Evolutionary conservation across 805 yeast genomes (phyloP), one percentile per base, ranked within the genome.

Genomic region (Metschnikowia shivogae): DNA sequence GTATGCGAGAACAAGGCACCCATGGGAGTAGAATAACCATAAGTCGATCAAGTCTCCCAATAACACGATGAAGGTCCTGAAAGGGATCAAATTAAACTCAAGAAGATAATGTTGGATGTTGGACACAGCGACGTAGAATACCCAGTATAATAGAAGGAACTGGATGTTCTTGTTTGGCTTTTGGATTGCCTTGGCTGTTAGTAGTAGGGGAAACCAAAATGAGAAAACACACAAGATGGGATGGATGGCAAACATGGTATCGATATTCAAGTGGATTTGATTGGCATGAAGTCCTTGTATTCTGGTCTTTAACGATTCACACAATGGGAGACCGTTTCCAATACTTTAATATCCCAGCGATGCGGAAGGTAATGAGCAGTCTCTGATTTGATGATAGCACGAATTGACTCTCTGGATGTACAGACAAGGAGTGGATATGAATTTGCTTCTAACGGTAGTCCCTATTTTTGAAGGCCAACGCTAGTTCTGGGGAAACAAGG

Each of bases 21-120:
- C 55, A 27, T 50, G 52, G 32, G 45, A 43, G 35, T 49, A 51
- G 35, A 51, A 51, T 46, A 51, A 38, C 55, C 55, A 51, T 29
- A 47, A 31, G 11, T 44, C 42, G 10, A 45, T 12, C 24, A 45
- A 19, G 32, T 41, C 48, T 11, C 50, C 50, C 28, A 35, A 13
- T 6, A 44, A 10, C 4, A 30, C 7, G 22, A 41, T 6, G 6
- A 38, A 13, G 8, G 33, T 19, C 27, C 33, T 42, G 10, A 49
- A 34, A 9, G 53, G 44, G 22, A 26, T 17, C 9, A 42, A n/a
- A 5, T 17, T 27, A 35, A 35, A 17, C 14, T 20, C 34, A 6
- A 26, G 24, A 12, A 47, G 32, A 22, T 34, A 33, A 31, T 13
- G 19, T 28, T 44, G 47, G n/a, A 26, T n/a, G 14, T 42, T 36